Conservation (phyloP, 2,329 filamentous ascomycete species). For the Exophiala lecanii-corni region DNA sequence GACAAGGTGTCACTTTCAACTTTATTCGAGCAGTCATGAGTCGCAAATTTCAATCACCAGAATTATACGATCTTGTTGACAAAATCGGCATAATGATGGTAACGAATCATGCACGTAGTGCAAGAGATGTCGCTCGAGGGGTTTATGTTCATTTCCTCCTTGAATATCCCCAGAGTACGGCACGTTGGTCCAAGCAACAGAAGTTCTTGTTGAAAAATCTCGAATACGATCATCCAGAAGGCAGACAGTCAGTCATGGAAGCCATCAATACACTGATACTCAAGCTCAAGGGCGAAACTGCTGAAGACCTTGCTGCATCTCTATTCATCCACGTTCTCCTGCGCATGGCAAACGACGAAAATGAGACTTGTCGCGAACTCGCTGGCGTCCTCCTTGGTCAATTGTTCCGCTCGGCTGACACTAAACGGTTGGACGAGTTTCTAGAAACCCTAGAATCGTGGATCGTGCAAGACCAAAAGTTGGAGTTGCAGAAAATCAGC, state of each 20-base stretch:
- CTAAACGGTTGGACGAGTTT: slow-evolving; percentile 66
- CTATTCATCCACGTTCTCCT: slow-evolving; percentile 85
- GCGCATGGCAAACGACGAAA: slow-evolving; percentile 82
- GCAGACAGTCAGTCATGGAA: slow-evolving; percentile 89
- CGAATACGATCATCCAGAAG: slow-evolving; percentile 82
- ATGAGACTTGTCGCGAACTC: slow-evolving; percentile 75
- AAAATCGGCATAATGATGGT: slow-evolving; percentile 90
- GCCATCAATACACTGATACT: slow-evolving; percentile 78
- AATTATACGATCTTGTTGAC: slow-evolving; percentile 88
- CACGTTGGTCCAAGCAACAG: slow-evolving; percentile 82
- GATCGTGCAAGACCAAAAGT: slow-evolving; percentile 70
- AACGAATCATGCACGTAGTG: slow-evolving; percentile 85
- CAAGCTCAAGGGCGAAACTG: slow-evolving; percentile 75
- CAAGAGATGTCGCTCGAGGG: slow-evolving; percentile 79
- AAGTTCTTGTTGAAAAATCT: slow-evolving; percentile 86
- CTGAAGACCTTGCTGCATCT: slow-evolving; percentile 73
- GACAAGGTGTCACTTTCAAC: slow-evolving; percentile 89
- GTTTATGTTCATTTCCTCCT: slow-evolving; percentile 92
- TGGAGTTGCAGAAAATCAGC: slow-evolving; percentile 65
- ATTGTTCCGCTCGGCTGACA: slow-evolving; percentile 72
- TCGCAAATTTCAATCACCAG: slow-evolving; percentile 76
- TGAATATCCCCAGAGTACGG: slow-evolving; percentile 89
- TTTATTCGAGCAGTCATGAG: slow-evolving; percentile 85
- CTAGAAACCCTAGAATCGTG: slow-evolving; percentile 67
- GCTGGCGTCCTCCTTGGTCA: slow-evolving; percentile 75